Percentiles rank a stretch among this genome's conserved stretches.
These are phyloP conservation scores for Arxiozyma slooffiae DNA, from an alignment of 1,139 yeast species.

Conservation along the genomic window DNA sequence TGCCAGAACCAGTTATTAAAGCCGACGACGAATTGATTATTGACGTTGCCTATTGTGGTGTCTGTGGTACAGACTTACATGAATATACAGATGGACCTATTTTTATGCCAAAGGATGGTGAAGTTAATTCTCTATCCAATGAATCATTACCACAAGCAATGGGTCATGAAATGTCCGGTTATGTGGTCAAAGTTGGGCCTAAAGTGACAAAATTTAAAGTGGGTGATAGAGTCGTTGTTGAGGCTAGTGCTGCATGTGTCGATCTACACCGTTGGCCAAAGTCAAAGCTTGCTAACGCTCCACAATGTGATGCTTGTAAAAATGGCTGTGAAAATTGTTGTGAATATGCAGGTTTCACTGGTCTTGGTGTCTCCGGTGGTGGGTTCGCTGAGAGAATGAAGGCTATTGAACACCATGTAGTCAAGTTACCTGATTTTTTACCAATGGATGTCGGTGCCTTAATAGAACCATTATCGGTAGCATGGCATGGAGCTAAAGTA, in stretches of 20 bases:
- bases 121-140: constrained; percentile 31
- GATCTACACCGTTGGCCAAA: constrained; percentile 32
- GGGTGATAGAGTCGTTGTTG: constrained; percentile 42
- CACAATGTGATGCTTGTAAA: constrained; percentile 37
- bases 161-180: constrained; percentile 55
- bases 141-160: constrained; percentile 34
- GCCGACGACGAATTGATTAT: constrained; percentile 37
- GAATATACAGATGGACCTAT: constrained; percentile 41
- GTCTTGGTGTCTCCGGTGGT: constrained; percentile 43
- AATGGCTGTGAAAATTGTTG: constrained; percentile 41
- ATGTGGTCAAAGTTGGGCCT: constrained; percentile 34
- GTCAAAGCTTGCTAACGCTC: constrained; percentile 15
- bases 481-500: constrained; percentile 47
- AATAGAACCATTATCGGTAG: constrained; percentile 46
- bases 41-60: constrained; percentile 41
- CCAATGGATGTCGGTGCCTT: constrained; percentile 47
- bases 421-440: constrained; percentile 38
- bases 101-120: constrained; percentile 33
- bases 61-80: constrained; percentile 45
- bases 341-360: constrained; percentile 35
- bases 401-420: constrained; percentile 38
- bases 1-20: constrained; percentile 33
- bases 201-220: constrained; percentile 26
- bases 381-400: constrained; percentile 43
- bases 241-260: constrained; percentile 43